phyloP scores from a whole-genome alignment of 2,329 filamentous ascomycete species.

The Metarhizium guizhouense region DNA sequence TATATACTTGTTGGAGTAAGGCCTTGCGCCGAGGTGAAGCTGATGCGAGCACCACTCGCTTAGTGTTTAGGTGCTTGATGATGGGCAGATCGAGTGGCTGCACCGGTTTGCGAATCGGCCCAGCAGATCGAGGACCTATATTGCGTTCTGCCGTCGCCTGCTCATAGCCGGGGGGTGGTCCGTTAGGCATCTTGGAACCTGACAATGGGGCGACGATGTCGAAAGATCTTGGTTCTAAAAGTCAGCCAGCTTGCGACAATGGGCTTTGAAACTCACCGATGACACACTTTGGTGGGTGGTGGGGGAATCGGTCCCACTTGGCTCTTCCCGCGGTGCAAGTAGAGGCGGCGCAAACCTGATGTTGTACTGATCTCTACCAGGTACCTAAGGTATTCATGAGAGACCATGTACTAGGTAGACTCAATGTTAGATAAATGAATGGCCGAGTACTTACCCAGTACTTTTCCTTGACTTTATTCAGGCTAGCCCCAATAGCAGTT shows the following conservation, averaged over 20 bases:
- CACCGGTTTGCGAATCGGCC: constrained; percentile 39
- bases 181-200: constrained; percentile 19
- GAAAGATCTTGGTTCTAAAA: background rate
- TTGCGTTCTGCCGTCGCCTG: constrained; percentile 30
- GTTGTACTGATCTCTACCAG: too few species aligned
- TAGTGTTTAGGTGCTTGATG: constrained; percentile 64
- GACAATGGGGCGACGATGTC: constrained; percentile 14
- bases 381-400: too few species aligned
- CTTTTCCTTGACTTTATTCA: too few species aligned
- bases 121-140: constrained; percentile 15
- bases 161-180: constrained; percentile 38
- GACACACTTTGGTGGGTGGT: background rate
- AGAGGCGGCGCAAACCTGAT: too few species aligned
- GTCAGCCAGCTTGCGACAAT: background rate
- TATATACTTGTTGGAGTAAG: constrained; percentile 60
- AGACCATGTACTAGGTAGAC: too few species aligned
- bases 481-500: too few species aligned
- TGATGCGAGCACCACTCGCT: constrained; percentile 82
- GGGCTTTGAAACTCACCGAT: background rate
- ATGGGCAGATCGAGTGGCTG: constrained; percentile 72
- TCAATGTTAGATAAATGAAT: too few species aligned
- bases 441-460: too few species aligned
- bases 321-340: background rate
- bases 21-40: constrained; percentile 77
- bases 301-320: background rate